Evolutionary conservation across 768 basidiomycete genomes (phyloP), one percentile per base, ranked within the genome.

Genomic region (Coprinopsis cinerea): DNA sequence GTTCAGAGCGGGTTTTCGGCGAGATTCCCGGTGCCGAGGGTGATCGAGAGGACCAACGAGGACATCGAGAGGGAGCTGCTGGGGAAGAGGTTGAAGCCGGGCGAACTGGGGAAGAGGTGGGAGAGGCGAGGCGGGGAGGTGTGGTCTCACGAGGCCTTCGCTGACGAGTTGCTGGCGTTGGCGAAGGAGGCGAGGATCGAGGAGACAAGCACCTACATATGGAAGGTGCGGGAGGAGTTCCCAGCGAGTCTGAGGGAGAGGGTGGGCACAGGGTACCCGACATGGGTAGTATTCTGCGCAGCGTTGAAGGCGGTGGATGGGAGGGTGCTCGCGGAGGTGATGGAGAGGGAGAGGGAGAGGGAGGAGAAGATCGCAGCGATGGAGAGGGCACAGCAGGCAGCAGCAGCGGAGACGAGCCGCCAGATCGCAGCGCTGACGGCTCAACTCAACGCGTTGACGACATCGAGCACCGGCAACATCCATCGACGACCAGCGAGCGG

Each of bases 61-160:
- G n/a, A n/a, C n/a, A n/a, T n/a, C n/a, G 68, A 23, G 54, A 61
- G 52, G 61, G 64, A 57, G 67, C 65, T 67, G 48, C 39, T 62
- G 51, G 15, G 22, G 49, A 32, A 45, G 26, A 35, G 20, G 30
- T 11, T 47, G 2, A 24, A n/a, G 5, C 11, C 14, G 5, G 23
- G 24, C 14, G 45, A 47, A 9, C 23, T 47, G 45, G 45, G 28
- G 22, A 35, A 23, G 45, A 47, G 13, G 28, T 17, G 14, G 18
- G 17, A n/a, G 14, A 30, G 26, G 28, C 28, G n/a, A 15, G 45
- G 45, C 6, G 18, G 27, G 32, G 28, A 32, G 15, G 35, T 23
- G 9, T 47, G 26, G 15, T 17, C 30, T 17, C 45, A 47, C 26
- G 23, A 32, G 7, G 45, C 23, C 9, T 47, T 25, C 20, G 45